Evolutionary conservation across 2,329 filamentous ascomycete species (phyloP).

Genomic region (Alternaria atra): DNA sequence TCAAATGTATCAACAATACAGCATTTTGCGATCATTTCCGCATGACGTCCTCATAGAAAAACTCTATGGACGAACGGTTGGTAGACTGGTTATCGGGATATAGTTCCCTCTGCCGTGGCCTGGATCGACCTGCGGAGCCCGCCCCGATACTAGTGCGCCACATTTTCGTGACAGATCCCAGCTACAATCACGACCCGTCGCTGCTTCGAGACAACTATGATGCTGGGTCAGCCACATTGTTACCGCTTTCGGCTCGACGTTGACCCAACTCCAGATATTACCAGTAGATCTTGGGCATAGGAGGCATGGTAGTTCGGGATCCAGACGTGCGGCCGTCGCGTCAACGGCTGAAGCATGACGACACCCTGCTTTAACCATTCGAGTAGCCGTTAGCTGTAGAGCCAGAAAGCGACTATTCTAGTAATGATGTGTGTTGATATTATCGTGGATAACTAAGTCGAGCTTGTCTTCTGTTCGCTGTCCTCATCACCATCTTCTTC

Average conservation of each 20-base stretch:
- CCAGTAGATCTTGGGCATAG: background rate
- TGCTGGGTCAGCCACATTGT: conserved; percentile 1
- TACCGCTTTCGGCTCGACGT: background rate
- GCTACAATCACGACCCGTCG: conserved; percentile 1
- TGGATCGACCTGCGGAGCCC: background rate
- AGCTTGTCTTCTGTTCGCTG: accelerated
- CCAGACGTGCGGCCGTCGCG: conserved; percentile 1
- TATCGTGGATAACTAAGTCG: background rate
- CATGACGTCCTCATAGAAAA: background rate
- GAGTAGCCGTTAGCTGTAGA: background rate
- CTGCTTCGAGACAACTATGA: conserved; percentile 3
- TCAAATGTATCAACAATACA: background rate
- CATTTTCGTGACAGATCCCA: background rate
- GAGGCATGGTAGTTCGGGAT: background rate
- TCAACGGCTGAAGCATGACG: conserved; percentile 8
- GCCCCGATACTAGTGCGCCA: background rate
- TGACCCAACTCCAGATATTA: background rate
- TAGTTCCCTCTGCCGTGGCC: background rate
- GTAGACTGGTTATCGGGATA: background rate
- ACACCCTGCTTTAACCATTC: background rate
- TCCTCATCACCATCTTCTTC: background rate
- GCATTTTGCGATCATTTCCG: background rate
- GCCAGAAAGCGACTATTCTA: background rate
- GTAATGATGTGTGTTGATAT: background rate
- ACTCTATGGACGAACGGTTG: background rate